A percentile compares a stretch with the other conserved stretches of the same genome.
Conservation (phyloP, 257 asterid genomes). For the Phtheirospermum japonicum region DNA sequence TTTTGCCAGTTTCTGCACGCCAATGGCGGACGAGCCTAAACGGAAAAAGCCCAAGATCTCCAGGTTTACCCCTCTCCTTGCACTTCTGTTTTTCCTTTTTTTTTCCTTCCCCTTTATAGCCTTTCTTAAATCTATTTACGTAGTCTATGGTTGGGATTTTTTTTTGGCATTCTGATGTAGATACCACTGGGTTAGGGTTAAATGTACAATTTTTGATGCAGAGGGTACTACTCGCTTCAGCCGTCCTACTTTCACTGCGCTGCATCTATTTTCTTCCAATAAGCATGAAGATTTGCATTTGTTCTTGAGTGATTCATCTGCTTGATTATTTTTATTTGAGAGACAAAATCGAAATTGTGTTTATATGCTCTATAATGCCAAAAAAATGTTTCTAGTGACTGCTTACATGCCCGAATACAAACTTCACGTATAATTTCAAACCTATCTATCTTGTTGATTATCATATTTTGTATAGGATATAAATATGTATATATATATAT, state of each 20-base stretch:
- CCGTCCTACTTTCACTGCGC: background rate
- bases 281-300: background rate
- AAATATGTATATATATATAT: no score
- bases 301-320: constrained; percentile 17
- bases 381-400: background rate
- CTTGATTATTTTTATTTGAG: background rate
- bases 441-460: no score
- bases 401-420: no score
- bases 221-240: constrained; percentile 12
- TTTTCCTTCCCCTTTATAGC: background rate
- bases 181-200: constrained; percentile 21
- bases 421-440: no score
- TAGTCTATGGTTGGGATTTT: background rate
- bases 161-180: background rate
- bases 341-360: background rate
- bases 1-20: constrained; percentile 11
- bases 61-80: constrained; percentile 38
- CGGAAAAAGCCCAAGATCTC: constrained; percentile 53
- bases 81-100: background rate
- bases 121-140: background rate
- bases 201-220: constrained; percentile 27
- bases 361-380: background rate
- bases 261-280: background rate
- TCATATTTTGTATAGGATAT: no score
- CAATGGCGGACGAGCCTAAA: constrained; percentile 51